phyloP scores from a whole-genome alignment of 2,329 filamentous ascomycete species.

The Sarocladiaceae sp. region DNA sequence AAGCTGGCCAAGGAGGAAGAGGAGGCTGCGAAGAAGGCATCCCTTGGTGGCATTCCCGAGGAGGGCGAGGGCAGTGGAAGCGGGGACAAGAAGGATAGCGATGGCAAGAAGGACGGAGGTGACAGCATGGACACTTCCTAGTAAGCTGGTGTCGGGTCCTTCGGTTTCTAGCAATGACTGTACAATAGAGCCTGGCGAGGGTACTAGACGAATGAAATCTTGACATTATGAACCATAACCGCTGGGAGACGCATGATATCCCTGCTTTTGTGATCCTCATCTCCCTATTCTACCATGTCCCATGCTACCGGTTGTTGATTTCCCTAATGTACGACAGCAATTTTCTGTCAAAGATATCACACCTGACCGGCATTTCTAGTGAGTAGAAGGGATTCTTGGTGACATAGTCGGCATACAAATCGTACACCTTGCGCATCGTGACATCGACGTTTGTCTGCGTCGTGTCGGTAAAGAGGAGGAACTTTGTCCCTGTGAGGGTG shows the following conservation, averaged over 20 bases:
- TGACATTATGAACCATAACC: not conserved
- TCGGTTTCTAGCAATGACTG: conserved; percentile 30
- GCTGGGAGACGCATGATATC: no score
- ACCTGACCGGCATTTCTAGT: conserved; percentile 92
- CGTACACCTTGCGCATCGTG: conserved; percentile 80
- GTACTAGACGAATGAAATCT: conserved; percentile 10
- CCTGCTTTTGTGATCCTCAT: no score
- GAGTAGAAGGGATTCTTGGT: conserved; percentile 99
- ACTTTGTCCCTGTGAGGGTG: conserved; percentile 91
- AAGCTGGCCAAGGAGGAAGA: conserved; percentile 74
- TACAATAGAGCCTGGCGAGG: conserved; percentile 24
- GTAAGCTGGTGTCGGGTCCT: conserved; percentile 20
- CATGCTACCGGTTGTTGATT: conserved; percentile 50
- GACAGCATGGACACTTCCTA: conserved; percentile 88
- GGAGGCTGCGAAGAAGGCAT: conserved; percentile 64
- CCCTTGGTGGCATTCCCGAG: conserved; percentile 76
- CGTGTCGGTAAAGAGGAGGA: conserved; percentile 87
- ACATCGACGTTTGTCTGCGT: conserved; percentile 82
- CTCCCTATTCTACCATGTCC: not conserved
- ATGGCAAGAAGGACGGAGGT: conserved; percentile 43
- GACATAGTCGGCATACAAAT: conserved; percentile 92
- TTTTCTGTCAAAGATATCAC: conserved; percentile 90
- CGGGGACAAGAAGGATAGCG: conserved; percentile 34
- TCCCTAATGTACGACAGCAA: conserved; percentile 73
- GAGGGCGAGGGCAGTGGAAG: conserved; percentile 49